A percentile compares a stretch with the other conserved stretches of the same genome.
phyloP scores from a whole-genome alignment of 352 stramenopile species.

The Pythium volutum region DNA sequence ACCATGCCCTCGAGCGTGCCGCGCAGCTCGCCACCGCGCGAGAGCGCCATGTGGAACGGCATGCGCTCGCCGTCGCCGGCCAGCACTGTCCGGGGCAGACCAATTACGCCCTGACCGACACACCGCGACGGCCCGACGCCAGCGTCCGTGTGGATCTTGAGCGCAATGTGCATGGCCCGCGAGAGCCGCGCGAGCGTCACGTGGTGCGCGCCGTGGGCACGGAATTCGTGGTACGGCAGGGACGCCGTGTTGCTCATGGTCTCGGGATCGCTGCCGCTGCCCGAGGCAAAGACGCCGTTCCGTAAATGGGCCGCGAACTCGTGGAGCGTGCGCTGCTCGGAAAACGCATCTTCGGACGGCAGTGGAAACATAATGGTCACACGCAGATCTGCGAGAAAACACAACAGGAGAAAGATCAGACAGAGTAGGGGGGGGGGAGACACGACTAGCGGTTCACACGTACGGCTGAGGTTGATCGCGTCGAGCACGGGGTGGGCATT shows the following conservation, averaged over 20 bases:
- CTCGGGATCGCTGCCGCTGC: conserved; percentile 14
- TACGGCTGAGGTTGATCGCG: conserved; percentile 22
- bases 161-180: conserved; percentile 60
- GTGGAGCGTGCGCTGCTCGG: conserved; percentile 76
- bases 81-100: conserved; percentile 41
- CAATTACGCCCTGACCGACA: conserved; percentile 69
- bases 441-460: too few relatives aligned
- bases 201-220: conserved; percentile 40
- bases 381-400: conserved; percentile 12
- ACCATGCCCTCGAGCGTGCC: conserved; percentile 57
- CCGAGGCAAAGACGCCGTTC: conserved; percentile 41
- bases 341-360: conserved; percentile 82
- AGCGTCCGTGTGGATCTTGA: conserved; percentile 63
- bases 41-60: conserved; percentile 52
- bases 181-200: conserved; percentile 52
- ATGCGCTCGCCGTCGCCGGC: conserved; percentile 27
- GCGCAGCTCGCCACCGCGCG: conserved; percentile 48
- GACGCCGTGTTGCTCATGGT: conserved; percentile 23
- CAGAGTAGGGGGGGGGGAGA: not conserved
- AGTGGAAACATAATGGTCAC: conserved; percentile 77
- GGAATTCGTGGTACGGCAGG: conserved; percentile 22
- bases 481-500: conserved; percentile 24
- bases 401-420: not conserved
- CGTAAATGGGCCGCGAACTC: conserved; percentile 70
- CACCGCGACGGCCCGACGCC: conserved; percentile 23